Base-by-base conservation (phyloP, 2,329 filamentous ascomycete species). In the Cordyceps militaris region DNA sequence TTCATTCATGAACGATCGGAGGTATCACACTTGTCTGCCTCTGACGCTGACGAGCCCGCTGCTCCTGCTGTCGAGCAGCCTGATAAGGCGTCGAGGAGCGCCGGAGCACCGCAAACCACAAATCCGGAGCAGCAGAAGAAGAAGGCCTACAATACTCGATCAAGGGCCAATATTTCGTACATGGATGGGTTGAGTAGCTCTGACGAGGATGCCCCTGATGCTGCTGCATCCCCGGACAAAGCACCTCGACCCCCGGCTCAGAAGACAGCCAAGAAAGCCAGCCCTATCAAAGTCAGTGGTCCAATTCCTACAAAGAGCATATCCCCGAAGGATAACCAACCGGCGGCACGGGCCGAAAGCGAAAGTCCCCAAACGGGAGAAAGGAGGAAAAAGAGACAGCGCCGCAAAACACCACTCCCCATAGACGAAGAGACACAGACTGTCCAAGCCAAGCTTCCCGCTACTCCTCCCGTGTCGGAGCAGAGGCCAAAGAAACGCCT, bases 391-490 rank as follows among this genome's bases (percentile, higher is more conserved):
- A 62, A 63, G n/a, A 70, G 64, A 51, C 71, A 73, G 59, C 63
- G 68, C 24, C 63, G 70, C 1, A 74, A 74, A 47, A 56, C 67
- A 1, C 68, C 71, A 1, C 56, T 74, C 2, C 58, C 65, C 3
- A 71, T 74, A 14, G 66, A 74, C 51, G 62, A 66, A 9, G n/a
- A 51, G 1, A 73, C 66, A 6, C 65, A 69, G 11, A 59, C 64
- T 7, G 60, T 70, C 2, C 66, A 63, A 16, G 19, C 34, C 10
- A 44, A n/a, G 23, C 47, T 48, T 23, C 42, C 42, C 7, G 47
- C 56, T 2, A 58, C 56, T 16, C 55, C 55, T n/a, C 46, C 55
- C 14, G 42, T 57, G 1, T 44, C 55, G 19, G 38, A 8, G 13
- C 24, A 36, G 55, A 40, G 28, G 9, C 19, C 46, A 13, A 57